Base-by-base conservation (phyloP, 1,139 yeast species). In the Wickerhamomyces sp. region DNA sequence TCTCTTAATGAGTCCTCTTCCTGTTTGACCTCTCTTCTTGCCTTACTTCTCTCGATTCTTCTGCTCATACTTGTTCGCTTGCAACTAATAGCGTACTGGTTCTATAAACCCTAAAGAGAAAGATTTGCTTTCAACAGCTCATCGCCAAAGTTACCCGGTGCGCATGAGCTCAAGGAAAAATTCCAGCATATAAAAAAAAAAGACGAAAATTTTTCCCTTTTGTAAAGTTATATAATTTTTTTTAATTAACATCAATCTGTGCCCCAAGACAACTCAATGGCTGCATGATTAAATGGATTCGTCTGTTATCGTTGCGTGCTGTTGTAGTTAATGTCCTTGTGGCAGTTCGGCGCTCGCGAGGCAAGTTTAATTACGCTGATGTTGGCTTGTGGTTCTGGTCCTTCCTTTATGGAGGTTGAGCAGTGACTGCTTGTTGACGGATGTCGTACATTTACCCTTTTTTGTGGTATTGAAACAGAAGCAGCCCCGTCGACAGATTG, bases 401-500 rank as follows among this genome's bases (percentile, higher is more conserved):
- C 79, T 65, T 68, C 66, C 63, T 59, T 56, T 18, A 42, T 39
- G 66, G 74, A 71, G 75, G 81, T 76, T 75, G 79, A 79, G 84
- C 83, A 75, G 69, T 64, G 62, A 29, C 52, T 45, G 50, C 48
- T 58, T 54, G 49, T 58, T 39, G 45, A 42, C 46, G 40, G 50
- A 43, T 53, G 23, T 60, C 69, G 50, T 38, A 30, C 6, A 15
- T 53, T 48, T 50, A 42, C 45, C 55, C 54, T 59, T 56, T 59
- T 59, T 27, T 35, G 53, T 52, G 54, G 51, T 60, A 56, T 53
- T 81, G 72, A 68, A 75, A 75, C 90, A 82, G 90, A 18, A 78
- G 84, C 72, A 58, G 87, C 90, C 86, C 90, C 86, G 88, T 78
- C 85, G 89, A 84, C 89, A 78, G 84, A 80, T 80, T 80, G 82